Conservation (phyloP, 192 early-diverging fungal species). For the Geosiphon pyriformis region DNA sequence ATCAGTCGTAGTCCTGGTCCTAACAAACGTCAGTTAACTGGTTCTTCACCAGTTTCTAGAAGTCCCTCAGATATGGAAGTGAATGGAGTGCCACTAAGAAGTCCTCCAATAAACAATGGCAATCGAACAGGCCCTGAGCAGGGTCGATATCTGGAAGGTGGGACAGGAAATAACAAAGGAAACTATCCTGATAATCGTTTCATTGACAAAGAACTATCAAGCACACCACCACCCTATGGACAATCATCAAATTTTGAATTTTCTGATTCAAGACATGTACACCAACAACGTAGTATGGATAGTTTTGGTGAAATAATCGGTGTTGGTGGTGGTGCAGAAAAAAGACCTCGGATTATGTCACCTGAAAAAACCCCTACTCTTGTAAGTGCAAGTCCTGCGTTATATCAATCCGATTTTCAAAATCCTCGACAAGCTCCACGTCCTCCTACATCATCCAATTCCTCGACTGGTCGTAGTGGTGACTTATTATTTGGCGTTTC, state of each 20-base stretch:
- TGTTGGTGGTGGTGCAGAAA: neutral
- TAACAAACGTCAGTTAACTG: neutral
- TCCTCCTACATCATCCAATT: neutral
- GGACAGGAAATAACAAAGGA: neutral
- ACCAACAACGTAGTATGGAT: neutral
- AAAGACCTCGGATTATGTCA: neutral
- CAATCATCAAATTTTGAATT: neutral
- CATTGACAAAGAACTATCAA: neutral
- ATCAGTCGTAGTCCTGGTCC: neutral
- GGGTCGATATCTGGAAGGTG: neutral
- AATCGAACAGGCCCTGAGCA: neutral
- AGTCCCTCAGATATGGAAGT: neutral
- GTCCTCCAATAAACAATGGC: neutral
- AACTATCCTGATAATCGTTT: neutral
- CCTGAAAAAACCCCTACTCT: neutral
- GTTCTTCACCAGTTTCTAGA: neutral
- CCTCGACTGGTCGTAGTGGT: neutral
- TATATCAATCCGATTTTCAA: neutral
- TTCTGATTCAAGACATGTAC: neutral
- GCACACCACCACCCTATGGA: neutral
- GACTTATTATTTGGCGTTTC: neutral
- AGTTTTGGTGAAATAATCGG: conserved; percentile 6
- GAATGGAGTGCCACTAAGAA: neutral
- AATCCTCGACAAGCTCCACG: conserved; percentile 5
- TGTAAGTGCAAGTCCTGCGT: neutral